Conservation (phyloP, 1,139 yeast genomes). For the Blastobotrys elegans region DNA sequence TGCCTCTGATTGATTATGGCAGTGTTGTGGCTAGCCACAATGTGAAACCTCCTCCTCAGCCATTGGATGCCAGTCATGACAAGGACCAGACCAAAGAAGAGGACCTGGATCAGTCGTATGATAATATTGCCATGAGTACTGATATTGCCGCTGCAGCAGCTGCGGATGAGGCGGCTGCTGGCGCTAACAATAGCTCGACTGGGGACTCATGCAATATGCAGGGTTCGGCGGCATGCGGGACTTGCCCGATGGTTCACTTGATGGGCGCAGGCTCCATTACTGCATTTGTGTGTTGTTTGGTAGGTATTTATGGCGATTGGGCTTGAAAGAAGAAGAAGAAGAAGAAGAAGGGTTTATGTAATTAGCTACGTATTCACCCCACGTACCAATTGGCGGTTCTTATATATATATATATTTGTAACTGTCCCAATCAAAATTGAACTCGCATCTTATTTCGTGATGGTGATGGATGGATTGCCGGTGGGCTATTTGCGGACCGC, state of each 20-base stretch:
- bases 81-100: slow-evolving; percentile 1
- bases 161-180: background rate
- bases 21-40: background rate
- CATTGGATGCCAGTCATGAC: background rate
- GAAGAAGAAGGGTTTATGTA: too few relatives aligned
- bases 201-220: background rate
- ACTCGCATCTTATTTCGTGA: too few relatives aligned
- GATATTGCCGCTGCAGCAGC: background rate
- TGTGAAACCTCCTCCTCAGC: background rate
- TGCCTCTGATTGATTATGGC: background rate
- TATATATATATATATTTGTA: too few relatives aligned
- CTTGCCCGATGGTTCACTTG: slow-evolving; percentile 17
- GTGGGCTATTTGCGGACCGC: too few relatives aligned
- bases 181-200: background rate
- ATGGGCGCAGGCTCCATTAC: slow-evolving; percentile 12
- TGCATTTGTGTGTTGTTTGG: slow-evolving; percentile 26
- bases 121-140: slow-evolving; percentile 5
- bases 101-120: slow-evolving; percentile 10
- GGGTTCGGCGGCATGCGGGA: slow-evolving; percentile 1
- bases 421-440: too few relatives aligned
- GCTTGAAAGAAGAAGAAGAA: background rate
- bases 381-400: too few relatives aligned
- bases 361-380: too few relatives aligned
- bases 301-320: slow-evolving; percentile 30
- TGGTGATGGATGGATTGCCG: too few relatives aligned